These are phyloP conservation scores for Coemansia sp. DNA, from an alignment of 192 early-diverging fungal species.

Conservation along the genomic window DNA sequence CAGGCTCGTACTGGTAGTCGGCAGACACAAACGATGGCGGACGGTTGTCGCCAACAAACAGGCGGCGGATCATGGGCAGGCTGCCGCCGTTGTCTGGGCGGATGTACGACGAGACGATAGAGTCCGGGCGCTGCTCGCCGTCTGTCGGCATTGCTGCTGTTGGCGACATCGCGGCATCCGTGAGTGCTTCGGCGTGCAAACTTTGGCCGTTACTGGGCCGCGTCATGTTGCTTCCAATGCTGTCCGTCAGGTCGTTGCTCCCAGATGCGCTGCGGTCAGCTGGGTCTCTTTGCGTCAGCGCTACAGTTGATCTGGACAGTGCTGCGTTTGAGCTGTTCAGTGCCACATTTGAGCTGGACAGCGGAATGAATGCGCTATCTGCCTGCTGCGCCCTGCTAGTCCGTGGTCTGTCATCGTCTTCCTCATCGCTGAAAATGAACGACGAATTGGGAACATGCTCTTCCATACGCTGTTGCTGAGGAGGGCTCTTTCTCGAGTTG, in stretches of 20 bases:
- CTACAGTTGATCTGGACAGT: constrained; percentile 36
- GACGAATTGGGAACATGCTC: constrained; percentile 15
- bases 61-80: constrained; percentile 12
- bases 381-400: neutral
- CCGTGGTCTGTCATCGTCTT: neutral
- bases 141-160: neutral
- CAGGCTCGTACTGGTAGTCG: constrained; percentile 49
- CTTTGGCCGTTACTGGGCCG: constrained; percentile 42
- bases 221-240: constrained; percentile 20
- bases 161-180: neutral
- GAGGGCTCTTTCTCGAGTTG: neutral
- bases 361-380: constrained; percentile 29
- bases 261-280: constrained; percentile 3
- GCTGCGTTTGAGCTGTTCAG: constrained; percentile 7
- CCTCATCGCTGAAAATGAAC: constrained; percentile 8
- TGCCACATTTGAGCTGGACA: constrained; percentile 39
- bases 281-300: constrained; percentile 3
- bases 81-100: constrained; percentile 27
- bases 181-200: constrained; percentile 32
- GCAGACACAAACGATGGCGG: constrained; percentile 42
- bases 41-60: constrained; percentile 20
- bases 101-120: constrained; percentile 38
- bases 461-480: constrained; percentile 14
- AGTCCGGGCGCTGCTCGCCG: constrained; percentile 20
- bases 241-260: constrained; percentile 9